A percentile compares a stretch with the other conserved stretches of the same genome.
These are phyloP conservation scores for Daldinia sp. DNA, from an alignment of 2,329 filamentous ascomycete genomes.

Conservation along the genomic window DNA sequence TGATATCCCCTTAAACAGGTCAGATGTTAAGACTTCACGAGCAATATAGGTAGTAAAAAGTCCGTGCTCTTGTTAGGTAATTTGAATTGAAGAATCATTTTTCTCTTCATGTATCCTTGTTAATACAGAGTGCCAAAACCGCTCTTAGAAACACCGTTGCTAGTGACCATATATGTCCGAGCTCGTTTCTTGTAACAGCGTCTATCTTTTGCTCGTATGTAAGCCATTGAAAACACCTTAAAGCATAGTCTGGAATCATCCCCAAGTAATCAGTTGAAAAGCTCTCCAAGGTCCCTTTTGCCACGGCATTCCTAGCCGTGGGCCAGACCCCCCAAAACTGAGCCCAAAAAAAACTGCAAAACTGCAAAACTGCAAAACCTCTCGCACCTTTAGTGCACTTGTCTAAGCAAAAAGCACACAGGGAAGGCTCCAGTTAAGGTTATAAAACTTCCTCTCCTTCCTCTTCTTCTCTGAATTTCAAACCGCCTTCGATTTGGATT, in stretches of 20 bases:
- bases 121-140: constrained; percentile 23
- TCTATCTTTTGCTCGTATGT: constrained; percentile 29
- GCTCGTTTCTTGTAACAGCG: constrained; percentile 9
- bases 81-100: constrained; percentile 25
- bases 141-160: constrained; percentile 33
- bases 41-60: neutral
- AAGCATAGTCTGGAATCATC: constrained; percentile 37
- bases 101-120: constrained; percentile 18
- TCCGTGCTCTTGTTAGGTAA: constrained; percentile 24
- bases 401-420: constrained; percentile 8
- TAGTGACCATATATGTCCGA: constrained; percentile 20
- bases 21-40: constrained; percentile 2
- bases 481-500: constrained; percentile 74
- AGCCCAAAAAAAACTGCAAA: constrained; percentile 8
- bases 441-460: constrained; percentile 66
- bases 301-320: neutral
- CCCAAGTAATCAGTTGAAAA: constrained; percentile 22
- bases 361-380: neutral
- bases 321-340: constrained; percentile 12
- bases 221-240: constrained; percentile 28
- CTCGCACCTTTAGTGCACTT: constrained; percentile 1
- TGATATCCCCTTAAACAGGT: constrained; percentile 22
- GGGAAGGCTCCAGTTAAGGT: constrained; percentile 35
- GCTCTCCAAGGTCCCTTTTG: constrained; percentile 3
- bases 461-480: constrained; percentile 70